Evolutionary conservation across 495 filamentous ascomycete species (phyloP), one percentile per base, ranked within the genome.

Genomic region (Trichoderma erinaceum): DNA sequence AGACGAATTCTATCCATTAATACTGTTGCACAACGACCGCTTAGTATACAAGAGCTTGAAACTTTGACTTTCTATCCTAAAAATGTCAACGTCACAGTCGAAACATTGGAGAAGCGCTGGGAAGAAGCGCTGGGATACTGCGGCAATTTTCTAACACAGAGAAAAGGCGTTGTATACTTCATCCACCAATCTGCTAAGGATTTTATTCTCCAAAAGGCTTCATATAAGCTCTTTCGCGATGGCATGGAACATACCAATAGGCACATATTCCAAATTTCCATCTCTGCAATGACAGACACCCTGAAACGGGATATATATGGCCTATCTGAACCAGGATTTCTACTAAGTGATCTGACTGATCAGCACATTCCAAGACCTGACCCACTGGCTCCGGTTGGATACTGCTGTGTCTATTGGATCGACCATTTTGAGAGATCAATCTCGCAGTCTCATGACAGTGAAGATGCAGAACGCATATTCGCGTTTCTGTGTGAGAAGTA

Each of bases 171-270:
- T 1, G 69, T 83, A 41, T 71, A 68, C 44, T 73, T 81, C n/a
- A 70, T 83, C n/a, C 78, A 83, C 69, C 78, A 81, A 70, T 83
- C 81, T 11, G 80, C 73, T 10, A 78, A 78, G 46, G 79, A 82
- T 41, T 81, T 73, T 69, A 67, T 82, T 1, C n/a, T 66, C 10
- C 44, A 56, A 18, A 32, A 63, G 11, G 65, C 46, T 11, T 3
- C 16, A 0, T 16, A 46, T 41, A 35, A 66, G 23, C 65, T 77
- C 21, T 74, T 73, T 64, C 70, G 70, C 41, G 41, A 44, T 29
- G 70, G 71, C 35, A 18, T 66, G 52, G 65, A 56, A 25, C 32
- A 68, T 23, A 32, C 63, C 29, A 77, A 81, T 66, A 41, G 71
- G 16, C 44, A 29, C 3, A 76, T 81, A 25, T 74, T 77, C 67